phyloP scores from a whole-genome alignment of 495 filamentous ascomycete species.

The Xylaria intraflava region DNA sequence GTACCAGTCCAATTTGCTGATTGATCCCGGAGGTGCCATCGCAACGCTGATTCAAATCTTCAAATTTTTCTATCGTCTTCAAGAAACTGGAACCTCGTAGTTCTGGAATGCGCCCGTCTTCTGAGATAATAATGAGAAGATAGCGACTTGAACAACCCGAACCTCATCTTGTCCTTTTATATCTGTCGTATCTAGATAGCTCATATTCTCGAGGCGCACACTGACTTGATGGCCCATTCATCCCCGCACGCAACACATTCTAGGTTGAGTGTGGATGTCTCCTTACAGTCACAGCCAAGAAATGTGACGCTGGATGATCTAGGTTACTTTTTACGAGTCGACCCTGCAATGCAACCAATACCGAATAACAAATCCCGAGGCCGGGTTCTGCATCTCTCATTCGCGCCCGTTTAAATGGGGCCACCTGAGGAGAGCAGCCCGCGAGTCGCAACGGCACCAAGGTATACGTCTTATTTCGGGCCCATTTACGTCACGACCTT shows the following conservation, averaged over 20 bases:
- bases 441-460: neutral
- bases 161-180: no score
- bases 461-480: neutral
- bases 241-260: neutral
- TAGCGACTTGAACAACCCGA: no score
- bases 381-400: constrained; percentile 10
- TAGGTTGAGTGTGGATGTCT: no score
- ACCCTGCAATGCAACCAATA: constrained; percentile 13
- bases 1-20: constrained; percentile 28
- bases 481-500: neutral
- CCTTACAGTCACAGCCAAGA: neutral
- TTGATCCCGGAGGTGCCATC: constrained; percentile 27
- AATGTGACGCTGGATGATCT: constrained; percentile 2
- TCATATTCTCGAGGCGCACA: no score
- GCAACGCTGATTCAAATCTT: constrained; percentile 1
- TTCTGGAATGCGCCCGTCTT: neutral
- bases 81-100: neutral
- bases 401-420: constrained; percentile 2
- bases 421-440: neutral
- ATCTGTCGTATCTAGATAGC: no score
- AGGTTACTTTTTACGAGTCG: constrained; percentile 1
- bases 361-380: constrained; percentile 13
- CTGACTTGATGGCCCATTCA: neutral
- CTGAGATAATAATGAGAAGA: neutral
- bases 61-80: neutral